These are phyloP conservation scores for Cichorium intybus DNA, from an alignment of 140 eudicot genomes.

Conservation along the genomic window DNA sequence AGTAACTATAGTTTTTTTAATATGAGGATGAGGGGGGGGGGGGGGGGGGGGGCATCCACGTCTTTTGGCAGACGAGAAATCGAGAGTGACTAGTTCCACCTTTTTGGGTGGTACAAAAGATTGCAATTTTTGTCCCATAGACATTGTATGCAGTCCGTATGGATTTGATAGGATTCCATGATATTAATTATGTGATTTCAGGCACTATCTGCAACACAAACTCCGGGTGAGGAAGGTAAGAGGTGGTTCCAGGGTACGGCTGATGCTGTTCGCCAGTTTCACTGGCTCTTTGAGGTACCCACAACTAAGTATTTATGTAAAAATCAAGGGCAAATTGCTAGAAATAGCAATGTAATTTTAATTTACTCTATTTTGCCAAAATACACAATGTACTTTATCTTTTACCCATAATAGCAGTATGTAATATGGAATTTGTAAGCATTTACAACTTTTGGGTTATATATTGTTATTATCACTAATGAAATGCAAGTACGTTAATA, in stretches of 20 bases:
- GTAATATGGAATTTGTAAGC: not conserved
- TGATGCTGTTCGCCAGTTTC: slow-evolving; percentile 96
- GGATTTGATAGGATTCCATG: not conserved
- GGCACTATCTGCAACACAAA: slow-evolving; percentile 97
- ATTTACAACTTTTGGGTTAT: not conserved
- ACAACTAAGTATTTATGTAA: not conserved
- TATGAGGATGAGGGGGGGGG: no score
- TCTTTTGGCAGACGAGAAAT: no score
- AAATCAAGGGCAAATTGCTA: not conserved
- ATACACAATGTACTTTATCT: not conserved
- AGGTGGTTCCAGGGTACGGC: slow-evolving; percentile 99
- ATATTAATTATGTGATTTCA: slow-evolving; percentile 21
- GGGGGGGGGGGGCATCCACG: not conserved
- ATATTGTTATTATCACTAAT: not conserved
- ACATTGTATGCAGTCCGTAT: not conserved
- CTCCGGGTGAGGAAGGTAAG: slow-evolving; percentile 90
- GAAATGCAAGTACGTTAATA: not conserved
- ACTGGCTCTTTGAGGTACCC: slow-evolving; percentile 94
- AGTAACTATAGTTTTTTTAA: no score
- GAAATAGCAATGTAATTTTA: not conserved
- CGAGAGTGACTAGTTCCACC: not conserved
- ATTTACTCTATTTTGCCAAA: not conserved
- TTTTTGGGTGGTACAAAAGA: no score
- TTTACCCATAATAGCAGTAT: not conserved
- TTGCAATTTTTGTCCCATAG: not conserved